These are phyloP conservation scores for Przewalskia tangutica DNA, from an alignment of 257 asterid species.

Conservation along the genomic window DNA sequence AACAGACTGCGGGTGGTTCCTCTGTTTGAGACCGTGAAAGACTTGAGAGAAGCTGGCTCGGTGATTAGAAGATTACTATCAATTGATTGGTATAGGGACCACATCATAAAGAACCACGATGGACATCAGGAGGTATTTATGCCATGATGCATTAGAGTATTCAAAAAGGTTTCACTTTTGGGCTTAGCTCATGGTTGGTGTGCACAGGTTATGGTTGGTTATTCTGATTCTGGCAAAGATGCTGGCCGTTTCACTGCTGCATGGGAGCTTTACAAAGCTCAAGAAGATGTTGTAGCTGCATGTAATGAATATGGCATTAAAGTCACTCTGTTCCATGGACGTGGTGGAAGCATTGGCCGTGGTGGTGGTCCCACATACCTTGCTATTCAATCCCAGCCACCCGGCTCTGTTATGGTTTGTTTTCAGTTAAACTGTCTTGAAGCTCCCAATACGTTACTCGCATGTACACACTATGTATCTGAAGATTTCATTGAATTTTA, in stretches of 20 bases:
- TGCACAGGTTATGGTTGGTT: constrained; percentile 97
- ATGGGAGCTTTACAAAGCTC: constrained; percentile 99
- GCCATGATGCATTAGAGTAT: not conserved
- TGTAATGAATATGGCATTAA: constrained; percentile 82
- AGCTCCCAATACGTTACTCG: not conserved
- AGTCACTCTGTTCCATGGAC: constrained; percentile 94
- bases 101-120: constrained; percentile 62
- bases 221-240: constrained; percentile 96
- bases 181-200: constrained; percentile 13
- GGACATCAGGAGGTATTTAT: constrained; percentile 89
- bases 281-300: constrained; percentile 90
- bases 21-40: constrained; percentile 93
- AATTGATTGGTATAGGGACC: constrained; percentile 83
- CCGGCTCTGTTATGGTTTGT: constrained; percentile 94
- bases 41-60: constrained; percentile 91
- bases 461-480: not conserved
- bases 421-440: constrained; percentile 1
- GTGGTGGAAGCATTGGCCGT: constrained; percentile 98
- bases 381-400: constrained; percentile 98
- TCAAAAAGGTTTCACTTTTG: not conserved
- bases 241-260: constrained; percentile 97
- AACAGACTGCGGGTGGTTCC: constrained; percentile 90
- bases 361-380: constrained; percentile 97
- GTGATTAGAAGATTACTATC: constrained; percentile 74
- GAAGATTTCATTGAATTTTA: not conserved